Base-by-base conservation (phyloP, 2,329 filamentous ascomycete genomes). In the Penicillium sp. region DNA sequence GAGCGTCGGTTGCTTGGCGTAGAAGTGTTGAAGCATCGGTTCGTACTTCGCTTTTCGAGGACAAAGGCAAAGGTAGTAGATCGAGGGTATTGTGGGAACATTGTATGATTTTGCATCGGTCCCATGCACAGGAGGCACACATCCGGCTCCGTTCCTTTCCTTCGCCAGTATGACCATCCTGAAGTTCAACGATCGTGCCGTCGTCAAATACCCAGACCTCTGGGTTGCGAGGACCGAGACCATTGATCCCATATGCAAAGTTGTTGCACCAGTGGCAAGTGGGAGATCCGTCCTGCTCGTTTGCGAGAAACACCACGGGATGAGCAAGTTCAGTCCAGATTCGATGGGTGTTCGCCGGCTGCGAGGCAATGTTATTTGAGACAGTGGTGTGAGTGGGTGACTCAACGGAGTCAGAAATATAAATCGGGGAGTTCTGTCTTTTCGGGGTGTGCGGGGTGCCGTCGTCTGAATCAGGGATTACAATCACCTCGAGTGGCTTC, bases 221-320 rank as follows among this genome's bases (percentile, higher is more conserved):
- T 0, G 77, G 69, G 37, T 42, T 46, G 33, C 70, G 61, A 50
- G 70, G 66, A 2, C 71, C 74, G 3, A 75, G 66, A 1, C 79
- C 78, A 0, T 75, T 54, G 9, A 81, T 68, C 1, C 75, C 73
- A 46, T 78, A 80, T 0, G 65, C 51, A 13, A 75, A 71, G 15
- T 76, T 65, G 3, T 62, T 53, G 59, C 78, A 81, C 71, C 76
- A 80, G 58, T 77, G 63, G 60, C 78, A 81, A 1, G 69, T 64
- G 2, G 60, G 46, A 1, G 53, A 58, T 13, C 56, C 57, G 13
- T 67, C 54, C 4, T 48, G 61, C 6, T 68, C 61, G 57, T 73
- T 63, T 35, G 74, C 70, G 63, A 80, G 38, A 45, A 52, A 78
- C 13, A 54, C 48, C 21, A 80, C 71, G 0, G 77, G 77, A 49